These are phyloP conservation scores for Vigna angularis DNA, from an alignment of 306 rosid species.

Conservation along the genomic window DNA sequence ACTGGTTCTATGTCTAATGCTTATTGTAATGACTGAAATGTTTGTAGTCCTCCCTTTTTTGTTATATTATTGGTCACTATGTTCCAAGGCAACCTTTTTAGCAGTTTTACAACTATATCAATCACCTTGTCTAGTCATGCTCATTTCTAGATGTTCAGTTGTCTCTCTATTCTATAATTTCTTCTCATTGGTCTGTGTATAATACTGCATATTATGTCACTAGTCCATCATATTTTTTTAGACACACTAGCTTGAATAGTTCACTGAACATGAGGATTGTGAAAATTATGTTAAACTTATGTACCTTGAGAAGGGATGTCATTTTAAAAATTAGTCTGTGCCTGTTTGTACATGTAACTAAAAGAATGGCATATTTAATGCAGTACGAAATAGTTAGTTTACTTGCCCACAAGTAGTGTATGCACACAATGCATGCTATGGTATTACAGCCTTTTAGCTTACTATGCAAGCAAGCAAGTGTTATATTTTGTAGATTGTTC, in stretches of 20 bases:
- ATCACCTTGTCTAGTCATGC: neutral
- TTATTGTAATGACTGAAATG: constrained; percentile 22
- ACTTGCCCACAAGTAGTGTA: neutral
- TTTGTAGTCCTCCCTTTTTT: neutral
- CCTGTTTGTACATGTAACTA: neutral
- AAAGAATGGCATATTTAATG: neutral
- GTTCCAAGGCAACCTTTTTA: neutral
- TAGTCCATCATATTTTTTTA: neutral
- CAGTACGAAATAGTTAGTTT: neutral
- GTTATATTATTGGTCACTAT: neutral
- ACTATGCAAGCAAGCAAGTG: neutral
- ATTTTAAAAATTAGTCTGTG: too few species aligned
- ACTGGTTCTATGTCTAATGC: constrained; percentile 2
- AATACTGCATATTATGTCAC: neutral
- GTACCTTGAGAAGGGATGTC: neutral
- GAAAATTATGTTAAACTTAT: neutral
- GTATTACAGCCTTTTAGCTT: constrained; percentile 8
- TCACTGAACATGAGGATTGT: neutral
- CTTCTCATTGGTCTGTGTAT: neutral
- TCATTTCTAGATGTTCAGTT: neutral
- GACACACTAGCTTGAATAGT: constrained; percentile 13
- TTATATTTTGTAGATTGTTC: constrained; percentile 25
- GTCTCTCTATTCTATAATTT: neutral
- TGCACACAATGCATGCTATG: constrained; percentile 1
- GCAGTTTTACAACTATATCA: constrained; percentile 23